These are phyloP conservation scores for Picea engelmannii DNA, from an alignment of 83 land plant genomes.

Conservation along the genomic window DNA sequence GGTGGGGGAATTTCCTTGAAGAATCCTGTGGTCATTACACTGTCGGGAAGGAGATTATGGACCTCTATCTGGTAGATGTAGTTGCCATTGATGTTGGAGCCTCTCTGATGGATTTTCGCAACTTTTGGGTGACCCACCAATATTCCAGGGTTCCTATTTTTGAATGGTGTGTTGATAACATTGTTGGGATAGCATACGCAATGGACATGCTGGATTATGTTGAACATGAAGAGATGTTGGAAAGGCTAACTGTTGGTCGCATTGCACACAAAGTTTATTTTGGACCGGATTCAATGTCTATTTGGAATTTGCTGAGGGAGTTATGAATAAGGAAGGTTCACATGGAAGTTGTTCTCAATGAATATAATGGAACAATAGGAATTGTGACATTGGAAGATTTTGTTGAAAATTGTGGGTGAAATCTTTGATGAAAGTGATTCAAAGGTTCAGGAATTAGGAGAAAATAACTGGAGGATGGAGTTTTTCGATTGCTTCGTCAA, in stretches of 20 bases:
- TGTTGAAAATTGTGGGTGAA: too few species aligned
- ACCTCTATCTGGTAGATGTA: constrained; percentile 67
- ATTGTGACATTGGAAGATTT: too few species aligned
- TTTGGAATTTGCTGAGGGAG: constrained; percentile 94
- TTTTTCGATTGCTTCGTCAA: constrained; percentile 86
- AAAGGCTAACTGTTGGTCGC: not conserved
- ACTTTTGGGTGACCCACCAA: constrained; percentile 86
- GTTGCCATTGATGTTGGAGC: constrained; percentile 94
- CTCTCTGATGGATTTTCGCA: constrained; percentile 80
- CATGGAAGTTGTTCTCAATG: constrained; percentile 99
- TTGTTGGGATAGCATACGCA: constrained; percentile 98
- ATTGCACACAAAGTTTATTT: constrained; percentile 89
- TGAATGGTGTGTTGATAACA: constrained; percentile 93
- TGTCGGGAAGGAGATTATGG: too few species aligned
- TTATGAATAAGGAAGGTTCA: constrained; percentile 96
- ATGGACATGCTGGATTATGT: constrained; percentile 96
- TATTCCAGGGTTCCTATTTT: constrained; percentile 99
- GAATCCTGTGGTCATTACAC: too few species aligned
- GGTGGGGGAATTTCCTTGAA: too few species aligned
- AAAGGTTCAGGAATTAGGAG: constrained; percentile 53
- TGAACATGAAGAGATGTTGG: constrained; percentile 26
- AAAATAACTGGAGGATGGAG: too few species aligned
- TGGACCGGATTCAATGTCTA: constrained; percentile 98
- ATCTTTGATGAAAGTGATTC: not conserved
- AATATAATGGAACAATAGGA: constrained; percentile 98